Percentiles rank a stretch among this genome's conserved stretches.
These are phyloP conservation scores for Musa balbisiana DNA, from an alignment of 202 grass and related monocot genomes.

Conservation along the genomic window DNA sequence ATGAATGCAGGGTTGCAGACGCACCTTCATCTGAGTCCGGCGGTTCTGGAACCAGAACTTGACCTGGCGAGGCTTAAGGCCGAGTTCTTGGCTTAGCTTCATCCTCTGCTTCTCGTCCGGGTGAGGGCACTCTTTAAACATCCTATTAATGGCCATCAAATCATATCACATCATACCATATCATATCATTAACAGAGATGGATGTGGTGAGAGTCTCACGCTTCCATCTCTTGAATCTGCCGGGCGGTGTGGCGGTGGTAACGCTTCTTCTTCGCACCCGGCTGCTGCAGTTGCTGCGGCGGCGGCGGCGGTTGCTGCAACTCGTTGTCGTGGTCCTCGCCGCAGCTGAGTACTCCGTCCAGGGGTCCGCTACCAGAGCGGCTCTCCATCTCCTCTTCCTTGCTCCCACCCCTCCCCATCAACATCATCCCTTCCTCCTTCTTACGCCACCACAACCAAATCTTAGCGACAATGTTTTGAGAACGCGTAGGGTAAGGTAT, in stretches of 20 bases:
- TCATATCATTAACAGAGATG: too few relatives aligned
- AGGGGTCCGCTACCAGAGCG: slow-evolving; percentile 72
- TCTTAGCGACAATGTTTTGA: too few relatives aligned
- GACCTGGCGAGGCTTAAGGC: slow-evolving; percentile 82
- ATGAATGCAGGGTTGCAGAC: background rate
- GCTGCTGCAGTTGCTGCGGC: background rate
- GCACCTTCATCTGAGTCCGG: slow-evolving; percentile 91
- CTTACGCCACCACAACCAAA: background rate
- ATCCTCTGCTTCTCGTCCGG: slow-evolving; percentile 97
- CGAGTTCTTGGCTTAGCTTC: slow-evolving; percentile 94
- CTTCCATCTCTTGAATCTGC: slow-evolving; percentile 99
- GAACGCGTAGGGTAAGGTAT: background rate
- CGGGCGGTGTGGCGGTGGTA: slow-evolving; percentile 94
- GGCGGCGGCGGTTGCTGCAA: slow-evolving; percentile 25
- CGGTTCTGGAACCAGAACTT: slow-evolving; percentile 99
- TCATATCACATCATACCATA: background rate
- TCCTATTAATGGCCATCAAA: slow-evolving; percentile 25
- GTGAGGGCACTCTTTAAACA: slow-evolving; percentile 98
- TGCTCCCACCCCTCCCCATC: slow-evolving; percentile 35
- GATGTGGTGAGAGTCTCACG: slow-evolving; percentile 35
- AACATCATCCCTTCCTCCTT: slow-evolving; percentile 36
- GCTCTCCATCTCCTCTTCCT: slow-evolving; percentile 95
- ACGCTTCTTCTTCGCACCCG: slow-evolving; percentile 63
- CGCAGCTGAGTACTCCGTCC: slow-evolving; percentile 67
- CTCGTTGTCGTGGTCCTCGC: slow-evolving; percentile 52